phyloP scores from a whole-genome alignment of 2,329 filamentous ascomycete genomes.

The Curvularia hawaiiensis region DNA sequence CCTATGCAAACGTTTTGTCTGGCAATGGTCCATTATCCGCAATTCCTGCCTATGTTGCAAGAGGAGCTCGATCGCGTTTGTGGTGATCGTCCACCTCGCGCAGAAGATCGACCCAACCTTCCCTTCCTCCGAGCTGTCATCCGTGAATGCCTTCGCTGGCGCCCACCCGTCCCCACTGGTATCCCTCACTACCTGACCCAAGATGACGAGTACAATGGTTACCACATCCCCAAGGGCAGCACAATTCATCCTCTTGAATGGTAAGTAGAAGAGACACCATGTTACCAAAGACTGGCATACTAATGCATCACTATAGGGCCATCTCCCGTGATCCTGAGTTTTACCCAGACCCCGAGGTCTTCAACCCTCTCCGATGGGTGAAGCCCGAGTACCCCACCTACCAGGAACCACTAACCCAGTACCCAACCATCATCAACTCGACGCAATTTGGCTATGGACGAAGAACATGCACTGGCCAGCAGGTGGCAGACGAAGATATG shows the following conservation, averaged over 20 bases:
- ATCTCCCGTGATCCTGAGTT: constrained; percentile 58
- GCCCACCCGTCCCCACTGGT: constrained; percentile 51
- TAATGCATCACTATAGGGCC: constrained; percentile 45
- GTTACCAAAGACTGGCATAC: not conserved
- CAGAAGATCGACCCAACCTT: constrained; percentile 47
- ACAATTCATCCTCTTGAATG: constrained; percentile 53
- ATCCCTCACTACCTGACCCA: constrained; percentile 61
- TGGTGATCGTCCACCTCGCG: constrained; percentile 43
- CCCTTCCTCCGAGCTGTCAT: constrained; percentile 48
- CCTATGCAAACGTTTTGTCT: constrained; percentile 55
- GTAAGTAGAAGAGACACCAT: constrained; percentile 29
- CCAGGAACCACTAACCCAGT: constrained; percentile 57
- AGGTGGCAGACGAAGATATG: constrained; percentile 50
- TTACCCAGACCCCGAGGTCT: constrained; percentile 71
- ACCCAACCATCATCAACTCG: constrained; percentile 60
- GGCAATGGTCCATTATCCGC: constrained; percentile 53
- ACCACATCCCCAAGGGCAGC: constrained; percentile 62
- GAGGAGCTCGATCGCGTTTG: constrained; percentile 50
- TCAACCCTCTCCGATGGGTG: constrained; percentile 66
- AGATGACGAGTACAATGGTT: constrained; percentile 63
- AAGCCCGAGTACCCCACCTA: constrained; percentile 59
- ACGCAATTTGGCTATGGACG: constrained; percentile 62
- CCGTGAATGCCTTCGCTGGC: constrained; percentile 51
- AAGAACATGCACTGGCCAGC: constrained; percentile 52
- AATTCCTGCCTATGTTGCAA: constrained; percentile 49